These are phyloP conservation scores for Suhomyces ambrosiae DNA, from an alignment of 1,139 yeast genomes.

Conservation along the genomic window DNA sequence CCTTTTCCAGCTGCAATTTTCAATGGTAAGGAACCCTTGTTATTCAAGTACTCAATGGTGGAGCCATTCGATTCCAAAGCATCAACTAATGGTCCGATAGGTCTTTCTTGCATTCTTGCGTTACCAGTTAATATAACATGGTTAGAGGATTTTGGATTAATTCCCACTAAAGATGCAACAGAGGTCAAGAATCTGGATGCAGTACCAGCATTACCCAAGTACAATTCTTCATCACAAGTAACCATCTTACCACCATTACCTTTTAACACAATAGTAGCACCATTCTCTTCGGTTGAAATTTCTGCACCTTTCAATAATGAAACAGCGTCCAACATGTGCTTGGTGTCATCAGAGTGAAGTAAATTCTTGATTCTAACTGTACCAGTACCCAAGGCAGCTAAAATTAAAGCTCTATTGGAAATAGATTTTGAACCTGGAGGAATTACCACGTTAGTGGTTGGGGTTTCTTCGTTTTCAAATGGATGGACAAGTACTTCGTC, in stretches of 20 bases:
- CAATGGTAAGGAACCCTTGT: constrained; percentile 84
- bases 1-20: constrained; percentile 69
- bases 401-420: constrained; percentile 88
- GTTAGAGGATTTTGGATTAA: constrained; percentile 36
- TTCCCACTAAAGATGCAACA: constrained; percentile 75
- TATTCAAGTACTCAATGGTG: constrained; percentile 66
- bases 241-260: constrained; percentile 84
- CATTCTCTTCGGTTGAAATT: constrained; percentile 80
- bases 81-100: constrained; percentile 94
- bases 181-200: constrained; percentile 94
- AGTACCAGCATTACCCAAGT: constrained; percentile 97
- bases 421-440: constrained; percentile 99
- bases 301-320: constrained; percentile 77
- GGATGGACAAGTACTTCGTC: constrained; percentile 74
- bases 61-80: constrained; percentile 85
- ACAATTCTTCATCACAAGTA: constrained; percentile 65
- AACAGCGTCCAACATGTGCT: constrained; percentile 91
- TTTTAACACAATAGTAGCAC: constrained; percentile 79
- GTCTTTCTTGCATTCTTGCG: constrained; percentile 96
- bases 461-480: constrained; percentile 41
- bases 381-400: constrained; percentile 91
- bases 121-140: constrained; percentile 83
- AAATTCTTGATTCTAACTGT: constrained; percentile 80
- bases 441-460: constrained; percentile 51
- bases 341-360: constrained; percentile 94